Percentiles rank a stretch among this genome's conserved stretches.
Conservation (phyloP, 257 asterid genomes). For the Fraxinus excelsior region DNA sequence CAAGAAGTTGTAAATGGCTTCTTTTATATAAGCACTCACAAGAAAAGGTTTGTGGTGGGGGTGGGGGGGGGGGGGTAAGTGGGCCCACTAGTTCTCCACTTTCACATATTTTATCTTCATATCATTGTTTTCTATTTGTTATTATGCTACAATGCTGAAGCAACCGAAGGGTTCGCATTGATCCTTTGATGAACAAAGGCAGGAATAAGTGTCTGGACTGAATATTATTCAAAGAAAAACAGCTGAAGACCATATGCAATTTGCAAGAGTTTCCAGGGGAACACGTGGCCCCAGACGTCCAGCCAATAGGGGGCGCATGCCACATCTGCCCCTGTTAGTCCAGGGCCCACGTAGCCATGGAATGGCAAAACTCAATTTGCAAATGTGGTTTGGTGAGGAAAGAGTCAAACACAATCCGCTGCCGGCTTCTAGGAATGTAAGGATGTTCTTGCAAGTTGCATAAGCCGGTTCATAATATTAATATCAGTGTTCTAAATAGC, state of each 20-base stretch:
- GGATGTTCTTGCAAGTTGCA: neutral
- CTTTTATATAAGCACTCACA: neutral
- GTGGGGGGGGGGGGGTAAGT: neutral
- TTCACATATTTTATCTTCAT: neutral
- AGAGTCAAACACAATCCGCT: neutral
- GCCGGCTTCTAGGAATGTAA: neutral
- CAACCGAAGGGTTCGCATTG: neutral
- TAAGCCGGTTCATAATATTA: neutral
- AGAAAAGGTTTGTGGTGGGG: neutral
- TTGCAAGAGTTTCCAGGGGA: neutral
- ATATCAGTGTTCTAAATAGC: too few species aligned
- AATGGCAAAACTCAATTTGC: neutral
- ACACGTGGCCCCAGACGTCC: too few species aligned
- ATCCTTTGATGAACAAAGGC: neutral
- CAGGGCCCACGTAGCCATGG: too few species aligned
- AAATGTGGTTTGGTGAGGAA: neutral
- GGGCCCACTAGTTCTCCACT: neutral
- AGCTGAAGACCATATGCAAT: neutral
- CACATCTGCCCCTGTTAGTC: too few species aligned
- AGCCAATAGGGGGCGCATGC: too few species aligned
- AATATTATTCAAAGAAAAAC: neutral
- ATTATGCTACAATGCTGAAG: neutral
- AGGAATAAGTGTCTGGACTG: neutral
- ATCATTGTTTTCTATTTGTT: too few species aligned
- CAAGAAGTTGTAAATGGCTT: neutral